Base-by-base conservation (phyloP, 805 yeast genomes). In the Wickerhamiella brachini region DNA sequence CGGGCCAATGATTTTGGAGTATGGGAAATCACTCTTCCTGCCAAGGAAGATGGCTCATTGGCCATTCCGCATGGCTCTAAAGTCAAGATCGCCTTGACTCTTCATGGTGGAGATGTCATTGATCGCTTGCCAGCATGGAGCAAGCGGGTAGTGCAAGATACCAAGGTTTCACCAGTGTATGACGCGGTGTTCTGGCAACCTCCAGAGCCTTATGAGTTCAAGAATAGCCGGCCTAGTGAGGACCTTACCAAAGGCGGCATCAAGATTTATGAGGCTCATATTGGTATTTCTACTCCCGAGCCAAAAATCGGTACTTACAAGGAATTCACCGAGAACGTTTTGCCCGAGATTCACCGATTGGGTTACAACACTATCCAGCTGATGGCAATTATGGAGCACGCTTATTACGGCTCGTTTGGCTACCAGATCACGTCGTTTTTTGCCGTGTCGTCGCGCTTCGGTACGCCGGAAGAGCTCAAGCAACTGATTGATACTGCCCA, bases 331-430 rank as follows among this genome's bases (percentile, higher is more conserved):
- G 58, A 70, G 45, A 80, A 85, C 56, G 74, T 88, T 12, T 74
- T 90, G 55, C 97, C 97, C n/a, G 74, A 82, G 45, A 85, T 90
- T 58, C 80, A 79, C 58, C 78, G 82, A 55, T 73, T 89, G 53
- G 97, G 97, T 38, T 90, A 90, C 67, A 87, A 93, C 66, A 81
- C 95, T 4, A 83, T 90, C 59, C 98, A 90, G 68, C 73, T 90
- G 62, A 90, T 90, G 98, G 97, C 98, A 0, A 77, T 90, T 44
- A 90, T 90, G 98, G 98, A 90, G 68, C 98, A 90, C 65, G 97
- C 98, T 1, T 90, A 90, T 65, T 90, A 90, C 65, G 98, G 97
- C 1, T 86, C 95, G 1, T 90, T 90, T 65, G 98, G 98, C n/a
- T 90, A 90, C 65, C 98, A 90, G 67, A 81, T 90, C 24, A 89